phyloP scores from a whole-genome alignment of 1,139 yeast genomes.

The Suhomyces yuchorum region DNA sequence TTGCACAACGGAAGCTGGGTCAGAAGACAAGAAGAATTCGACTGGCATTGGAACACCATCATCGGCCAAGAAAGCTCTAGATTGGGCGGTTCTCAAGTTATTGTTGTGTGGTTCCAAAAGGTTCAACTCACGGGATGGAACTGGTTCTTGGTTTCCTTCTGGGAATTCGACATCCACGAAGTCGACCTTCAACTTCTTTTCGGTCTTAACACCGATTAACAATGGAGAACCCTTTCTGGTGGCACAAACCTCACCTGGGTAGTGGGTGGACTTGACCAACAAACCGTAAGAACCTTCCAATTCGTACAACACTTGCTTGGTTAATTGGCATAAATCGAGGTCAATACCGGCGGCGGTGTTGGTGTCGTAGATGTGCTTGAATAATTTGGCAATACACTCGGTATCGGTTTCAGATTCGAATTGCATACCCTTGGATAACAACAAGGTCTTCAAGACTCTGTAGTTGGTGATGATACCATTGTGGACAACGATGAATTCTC shows the following conservation, averaged over 20 bases:
- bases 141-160: conserved; percentile 34
- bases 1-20: conserved; percentile 96
- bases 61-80: conserved; percentile 88
- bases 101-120: conserved; percentile 48
- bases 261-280: conserved; percentile 86
- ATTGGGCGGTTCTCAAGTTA: conserved; percentile 81
- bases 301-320: conserved; percentile 89
- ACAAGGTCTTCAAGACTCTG: conserved; percentile 82
- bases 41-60: conserved; percentile 93
- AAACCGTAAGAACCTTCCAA: conserved; percentile 98
- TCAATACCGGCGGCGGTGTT: conserved; percentile 64
- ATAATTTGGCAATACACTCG: conserved; percentile 94
- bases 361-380: conserved; percentile 86
- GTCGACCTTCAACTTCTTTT: conserved; percentile 92
- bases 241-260: conserved; percentile 95
- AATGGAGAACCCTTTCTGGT: conserved; percentile 98
- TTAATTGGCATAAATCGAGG: conserved; percentile 86
- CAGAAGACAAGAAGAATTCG: conserved; percentile 94
- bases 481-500: conserved; percentile 92
- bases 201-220: conserved; percentile 95
- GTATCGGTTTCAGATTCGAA: conserved; percentile 97
- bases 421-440: conserved; percentile 72
- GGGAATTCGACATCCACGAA: conserved; percentile 98
- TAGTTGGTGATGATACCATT: conserved; percentile 98
- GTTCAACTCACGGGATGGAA: conserved; percentile 25